These are phyloP conservation scores for Rosa rugosa DNA, from an alignment of 306 rosid genomes.

Conservation along the genomic window DNA sequence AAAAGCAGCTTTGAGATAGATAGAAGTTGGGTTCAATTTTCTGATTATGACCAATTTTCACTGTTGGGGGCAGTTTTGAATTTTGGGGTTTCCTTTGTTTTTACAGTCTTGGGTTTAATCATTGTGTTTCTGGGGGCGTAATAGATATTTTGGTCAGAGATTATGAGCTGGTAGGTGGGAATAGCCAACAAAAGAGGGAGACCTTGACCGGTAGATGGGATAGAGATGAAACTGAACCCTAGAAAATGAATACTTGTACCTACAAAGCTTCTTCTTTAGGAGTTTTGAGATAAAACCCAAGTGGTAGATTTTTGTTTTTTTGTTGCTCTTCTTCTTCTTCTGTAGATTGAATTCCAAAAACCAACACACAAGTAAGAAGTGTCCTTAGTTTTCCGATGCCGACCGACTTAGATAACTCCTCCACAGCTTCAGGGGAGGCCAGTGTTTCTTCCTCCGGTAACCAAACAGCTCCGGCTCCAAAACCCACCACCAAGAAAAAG, in stretches of 20 bases:
- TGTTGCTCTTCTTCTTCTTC: constrained; percentile 10
- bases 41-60: neutral
- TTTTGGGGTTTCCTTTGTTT: constrained; percentile 16
- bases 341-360: constrained; percentile 24
- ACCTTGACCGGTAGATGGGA: constrained; percentile 70
- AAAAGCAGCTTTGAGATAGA: neutral
- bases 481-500: constrained; percentile 63
- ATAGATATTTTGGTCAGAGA: constrained; percentile 58
- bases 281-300: constrained; percentile 41
- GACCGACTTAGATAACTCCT: constrained; percentile 67
- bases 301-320: constrained; percentile 26
- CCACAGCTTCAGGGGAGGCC: constrained; percentile 83
- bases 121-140: constrained; percentile 43
- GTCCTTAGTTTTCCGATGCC: constrained; percentile 41
- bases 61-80: constrained; percentile 32
- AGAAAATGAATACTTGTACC: constrained; percentile 35
- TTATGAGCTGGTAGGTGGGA: constrained; percentile 64
- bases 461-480: constrained; percentile 49
- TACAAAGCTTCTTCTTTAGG: constrained; percentile 34
- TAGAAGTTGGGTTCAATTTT: neutral
- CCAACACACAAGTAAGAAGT: neutral
- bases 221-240: constrained; percentile 38
- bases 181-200: constrained; percentile 8
- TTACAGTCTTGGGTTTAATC: constrained; percentile 45
- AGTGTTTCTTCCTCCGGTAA: constrained; percentile 78